Evolutionary conservation across 345 rosid genomes (phyloP), one percentile per base, ranked within the genome.

Genomic region (Ceriops decandra): DNA sequence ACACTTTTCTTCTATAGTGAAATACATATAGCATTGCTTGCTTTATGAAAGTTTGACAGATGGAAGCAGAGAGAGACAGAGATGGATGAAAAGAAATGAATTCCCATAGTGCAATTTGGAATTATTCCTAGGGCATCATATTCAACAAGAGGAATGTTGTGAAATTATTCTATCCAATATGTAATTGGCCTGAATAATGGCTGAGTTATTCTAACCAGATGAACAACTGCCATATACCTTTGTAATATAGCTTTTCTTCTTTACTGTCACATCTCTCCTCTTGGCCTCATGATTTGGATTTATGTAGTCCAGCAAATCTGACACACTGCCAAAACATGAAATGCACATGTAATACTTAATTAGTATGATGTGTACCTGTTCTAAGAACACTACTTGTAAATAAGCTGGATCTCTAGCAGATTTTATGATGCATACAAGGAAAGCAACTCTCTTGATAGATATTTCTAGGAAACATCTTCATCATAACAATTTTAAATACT

Each of bases 241-340:
- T 62, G 85, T 61, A 63, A 81, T 77, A 66, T 85, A 85, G 80
- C 69, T 83, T 80, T 83, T 91, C 81, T 90, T 90, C 87, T 81
- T 91, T 51, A 79, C 79, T 57, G 90, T 83, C 30, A 74, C 69
- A 68, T 82, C 92, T 79, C 90, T 87, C 49, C 87, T 95, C 76
- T 91, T 91, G 71, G 83, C 82, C 74, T 82, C 89, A 67, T 85
- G 87, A 75, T 86, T 90, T 73, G 96, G 97, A 82, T 86, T 91
- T 66, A 95, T 95, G 75, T 90, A 95, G 84, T 95, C 97, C 31
- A 95, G 95, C 73, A 95, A 85, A 78, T 95, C 99, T 13, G 97
- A 91, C 51, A 95, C 97, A 78, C 97, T 95, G 95, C 77, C 74
- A 80, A 58, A 77, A 52, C 61, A 58, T 66, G 67, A 65, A 68